phyloP scores from a whole-genome alignment of 2,329 filamentous ascomycete species.

The Botryotinia calthae region DNA sequence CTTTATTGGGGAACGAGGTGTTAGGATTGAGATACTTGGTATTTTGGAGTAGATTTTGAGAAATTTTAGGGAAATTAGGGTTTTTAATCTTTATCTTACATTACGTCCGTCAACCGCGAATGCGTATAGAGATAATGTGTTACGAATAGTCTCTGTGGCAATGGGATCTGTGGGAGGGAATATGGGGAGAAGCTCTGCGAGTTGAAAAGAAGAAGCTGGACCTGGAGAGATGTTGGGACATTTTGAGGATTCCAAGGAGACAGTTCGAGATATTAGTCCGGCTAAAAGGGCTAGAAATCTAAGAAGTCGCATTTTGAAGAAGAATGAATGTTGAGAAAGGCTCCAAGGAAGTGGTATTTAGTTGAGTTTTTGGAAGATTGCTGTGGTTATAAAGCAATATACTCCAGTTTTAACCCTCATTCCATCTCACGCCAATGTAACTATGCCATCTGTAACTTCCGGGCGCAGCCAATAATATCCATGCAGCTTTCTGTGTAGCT shows the following conservation, averaged over 20 bases:
- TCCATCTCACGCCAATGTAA: not conserved
- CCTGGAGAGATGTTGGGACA: not conserved
- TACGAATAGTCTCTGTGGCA: not conserved
- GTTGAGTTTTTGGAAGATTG: not conserved
- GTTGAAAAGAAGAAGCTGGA: not conserved
- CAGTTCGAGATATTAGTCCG: not conserved
- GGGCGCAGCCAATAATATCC: not conserved
- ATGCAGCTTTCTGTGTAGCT: not conserved
- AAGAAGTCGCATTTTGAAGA: not conserved
- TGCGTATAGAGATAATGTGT: not conserved
- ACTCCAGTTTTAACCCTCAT: not conserved
- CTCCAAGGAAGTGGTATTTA: fast-evolving
- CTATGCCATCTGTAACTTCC: not conserved
- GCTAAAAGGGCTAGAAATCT: not conserved
- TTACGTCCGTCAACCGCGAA: not conserved
- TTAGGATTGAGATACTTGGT: not conserved
- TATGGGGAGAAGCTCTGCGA: not conserved
- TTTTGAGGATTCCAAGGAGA: not conserved
- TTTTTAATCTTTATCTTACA: not conserved
- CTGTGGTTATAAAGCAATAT: not conserved
- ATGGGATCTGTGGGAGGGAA: not conserved
- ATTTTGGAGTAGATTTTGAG: not conserved
- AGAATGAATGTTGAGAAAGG: no score
- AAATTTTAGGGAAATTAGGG: not conserved
- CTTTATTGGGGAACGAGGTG: not conserved